Conservation (phyloP, 768 basidiomycete genomes). For the Pulveroboletus sp. region DNA sequence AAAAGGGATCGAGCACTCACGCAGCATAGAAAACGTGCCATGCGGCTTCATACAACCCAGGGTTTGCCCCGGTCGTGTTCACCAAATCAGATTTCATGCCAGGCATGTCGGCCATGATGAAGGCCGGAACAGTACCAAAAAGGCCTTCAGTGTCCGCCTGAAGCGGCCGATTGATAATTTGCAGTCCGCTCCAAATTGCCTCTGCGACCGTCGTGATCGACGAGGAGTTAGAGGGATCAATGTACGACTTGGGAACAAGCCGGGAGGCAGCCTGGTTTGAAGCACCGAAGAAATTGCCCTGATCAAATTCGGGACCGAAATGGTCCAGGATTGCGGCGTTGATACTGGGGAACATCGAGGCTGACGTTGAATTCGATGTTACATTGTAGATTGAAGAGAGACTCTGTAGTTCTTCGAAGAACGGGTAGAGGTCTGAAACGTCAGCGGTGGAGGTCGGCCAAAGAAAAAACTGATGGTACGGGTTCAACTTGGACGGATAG, state of each 20-base stretch:
- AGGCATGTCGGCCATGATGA: constrained; percentile 11
- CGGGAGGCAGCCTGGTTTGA: constrained; percentile 17
- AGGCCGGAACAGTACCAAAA: neutral
- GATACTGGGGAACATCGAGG: constrained; percentile 14
- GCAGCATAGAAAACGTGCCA: constrained; percentile 15
- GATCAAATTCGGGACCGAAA: constrained; percentile 14
- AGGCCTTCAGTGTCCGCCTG: neutral
- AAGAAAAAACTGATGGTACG: constrained; percentile 10
- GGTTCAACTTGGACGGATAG: neutral
- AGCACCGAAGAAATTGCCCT: constrained; percentile 6
- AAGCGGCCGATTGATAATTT: constrained; percentile 11
- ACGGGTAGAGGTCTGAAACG: constrained; percentile 9
- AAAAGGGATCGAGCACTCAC: constrained; percentile 6
- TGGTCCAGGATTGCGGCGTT: constrained; percentile 2
- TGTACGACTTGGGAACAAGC: constrained; percentile 14
- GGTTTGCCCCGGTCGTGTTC: constrained; percentile 17
- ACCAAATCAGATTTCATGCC: neutral
- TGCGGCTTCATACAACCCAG: constrained; percentile 8
- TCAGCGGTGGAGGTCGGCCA: constrained; percentile 5
- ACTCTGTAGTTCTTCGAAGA: constrained; percentile 18
- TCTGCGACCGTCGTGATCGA: constrained; percentile 12
- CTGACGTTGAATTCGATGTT: constrained; percentile 12
- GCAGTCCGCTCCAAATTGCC: constrained; percentile 19
- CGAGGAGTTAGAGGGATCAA: constrained; percentile 8
- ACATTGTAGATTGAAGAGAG: constrained; percentile 16